Evolutionary conservation across 257 asterid genomes (phyloP).

Genomic region (Rhazya stricta): DNA sequence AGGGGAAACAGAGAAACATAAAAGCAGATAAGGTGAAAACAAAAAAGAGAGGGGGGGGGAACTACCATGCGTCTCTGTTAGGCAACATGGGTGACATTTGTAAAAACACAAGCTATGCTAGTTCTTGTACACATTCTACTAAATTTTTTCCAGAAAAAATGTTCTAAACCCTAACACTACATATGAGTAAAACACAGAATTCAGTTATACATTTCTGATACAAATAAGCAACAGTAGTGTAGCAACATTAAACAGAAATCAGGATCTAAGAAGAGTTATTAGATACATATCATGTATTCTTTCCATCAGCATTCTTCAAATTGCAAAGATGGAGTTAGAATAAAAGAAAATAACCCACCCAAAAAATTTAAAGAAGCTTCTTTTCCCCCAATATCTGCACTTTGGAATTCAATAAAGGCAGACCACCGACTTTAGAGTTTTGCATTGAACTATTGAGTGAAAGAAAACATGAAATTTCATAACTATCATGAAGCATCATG

Average conservation of each 20-base stretch:
- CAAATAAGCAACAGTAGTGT: neutral
- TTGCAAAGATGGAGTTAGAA: neutral
- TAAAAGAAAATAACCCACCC: neutral
- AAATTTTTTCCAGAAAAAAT: neutral
- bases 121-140: neutral
- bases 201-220: neutral
- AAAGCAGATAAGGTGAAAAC: neutral
- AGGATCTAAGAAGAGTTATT: neutral
- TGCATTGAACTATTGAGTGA: neutral
- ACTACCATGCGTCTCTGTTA: neutral
- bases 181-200: neutral
- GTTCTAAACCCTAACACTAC: neutral
- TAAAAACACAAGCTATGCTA: neutral
- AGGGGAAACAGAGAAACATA: neutral
- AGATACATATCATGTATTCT: neutral
- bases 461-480: neutral
- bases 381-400: neutral
- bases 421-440: neutral
- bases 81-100: neutral
- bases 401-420: neutral
- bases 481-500: neutral
- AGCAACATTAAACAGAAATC: neutral
- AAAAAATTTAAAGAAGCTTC: neutral
- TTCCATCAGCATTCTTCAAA: neutral
- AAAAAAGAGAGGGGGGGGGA: neutral